A percentile compares a stretch with the other conserved stretches of the same genome.
Evolutionary conservation across 768 basidiomycete species (phyloP).

Genomic region (Lepiota brunneoincarnata): DNA sequence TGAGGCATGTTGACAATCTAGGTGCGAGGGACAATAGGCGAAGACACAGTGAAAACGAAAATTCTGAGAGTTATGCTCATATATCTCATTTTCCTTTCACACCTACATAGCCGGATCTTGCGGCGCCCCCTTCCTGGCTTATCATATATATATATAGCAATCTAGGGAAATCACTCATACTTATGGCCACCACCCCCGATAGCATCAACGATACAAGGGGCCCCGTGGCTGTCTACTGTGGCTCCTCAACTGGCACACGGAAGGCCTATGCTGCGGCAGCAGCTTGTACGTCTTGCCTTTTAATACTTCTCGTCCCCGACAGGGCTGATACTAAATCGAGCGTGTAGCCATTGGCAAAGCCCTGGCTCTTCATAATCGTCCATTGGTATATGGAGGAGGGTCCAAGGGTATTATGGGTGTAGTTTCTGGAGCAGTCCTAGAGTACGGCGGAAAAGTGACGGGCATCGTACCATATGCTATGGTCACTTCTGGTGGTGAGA

Average conservation of each 20-base stretch:
- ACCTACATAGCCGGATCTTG: no score
- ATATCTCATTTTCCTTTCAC: no score
- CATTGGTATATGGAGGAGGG: conserved; percentile 88
- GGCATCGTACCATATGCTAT: conserved; percentile 83
- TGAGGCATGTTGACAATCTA: no score
- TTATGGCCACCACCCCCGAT: not conserved
- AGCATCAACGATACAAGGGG: not conserved
- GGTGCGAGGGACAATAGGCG: no score
- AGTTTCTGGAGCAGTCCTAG: conserved; percentile 63
- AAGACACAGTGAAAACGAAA: no score
- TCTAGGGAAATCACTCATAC: no score
- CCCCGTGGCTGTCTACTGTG: conserved; percentile 83
- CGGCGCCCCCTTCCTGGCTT: no score
- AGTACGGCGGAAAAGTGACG: conserved; percentile 67
- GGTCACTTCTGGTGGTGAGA: conserved; percentile 61
- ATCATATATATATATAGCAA: no score
- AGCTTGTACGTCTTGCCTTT: conserved; percentile 46
- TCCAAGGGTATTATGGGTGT: conserved; percentile 83
- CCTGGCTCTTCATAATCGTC: conserved; percentile 54
- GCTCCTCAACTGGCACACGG: conserved; percentile 64
- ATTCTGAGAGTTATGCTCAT: no score
- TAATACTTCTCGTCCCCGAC: not conserved
- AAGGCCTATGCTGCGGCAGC: conserved; percentile 68
- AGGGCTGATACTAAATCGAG: not conserved
- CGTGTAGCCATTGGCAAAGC: conserved; percentile 68